Percentiles rank a stretch among this genome's conserved stretches.
These are phyloP conservation scores for Ascochyta rabiei DNA, from an alignment of 2,329 filamentous ascomycete species.

Conservation along the genomic window DNA sequence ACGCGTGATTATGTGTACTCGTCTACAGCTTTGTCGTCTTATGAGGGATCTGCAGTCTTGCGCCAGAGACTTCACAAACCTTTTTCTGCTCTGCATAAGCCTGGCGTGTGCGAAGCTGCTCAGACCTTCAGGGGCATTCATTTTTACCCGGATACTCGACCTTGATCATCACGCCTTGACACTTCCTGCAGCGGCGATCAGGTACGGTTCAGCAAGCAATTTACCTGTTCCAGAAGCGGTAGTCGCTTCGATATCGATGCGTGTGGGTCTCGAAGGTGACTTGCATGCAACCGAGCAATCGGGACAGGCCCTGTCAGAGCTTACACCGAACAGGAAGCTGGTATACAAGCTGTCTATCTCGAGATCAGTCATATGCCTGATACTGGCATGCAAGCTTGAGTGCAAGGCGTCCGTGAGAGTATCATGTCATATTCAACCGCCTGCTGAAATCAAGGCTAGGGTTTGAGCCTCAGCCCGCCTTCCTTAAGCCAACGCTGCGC, in stretches of 20 bases:
- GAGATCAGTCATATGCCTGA: slow-evolving; percentile 5
- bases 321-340: slow-evolving; percentile 24
- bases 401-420: not conserved
- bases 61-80: too few species aligned
- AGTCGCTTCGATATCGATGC: slow-evolving; percentile 29
- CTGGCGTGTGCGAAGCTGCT: too few species aligned
- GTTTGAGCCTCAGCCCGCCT: slow-evolving; percentile 6
- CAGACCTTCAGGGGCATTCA: not conserved
- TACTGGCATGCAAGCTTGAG: not conserved
- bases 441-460: not conserved
- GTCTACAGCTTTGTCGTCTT: too few species aligned
- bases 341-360: slow-evolving; percentile 28
- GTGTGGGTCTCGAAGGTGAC: slow-evolving; percentile 26
- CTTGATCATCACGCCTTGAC: not conserved
- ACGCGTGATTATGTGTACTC: too few species aligned
- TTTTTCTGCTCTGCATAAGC: too few species aligned
- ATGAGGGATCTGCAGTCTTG: too few species aligned
- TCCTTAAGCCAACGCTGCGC: slow-evolving; percentile 2
- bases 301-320: slow-evolving; percentile 27
- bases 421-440: not conserved
- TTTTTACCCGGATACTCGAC: slow-evolving; percentile 7
- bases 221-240: slow-evolving; percentile 19
- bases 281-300: slow-evolving; percentile 37
- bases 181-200: slow-evolving; percentile 4
- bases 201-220: slow-evolving; percentile 6